phyloP scores from a whole-genome alignment of 345 rosid species.

The Chamaenerion angustifolium region DNA sequence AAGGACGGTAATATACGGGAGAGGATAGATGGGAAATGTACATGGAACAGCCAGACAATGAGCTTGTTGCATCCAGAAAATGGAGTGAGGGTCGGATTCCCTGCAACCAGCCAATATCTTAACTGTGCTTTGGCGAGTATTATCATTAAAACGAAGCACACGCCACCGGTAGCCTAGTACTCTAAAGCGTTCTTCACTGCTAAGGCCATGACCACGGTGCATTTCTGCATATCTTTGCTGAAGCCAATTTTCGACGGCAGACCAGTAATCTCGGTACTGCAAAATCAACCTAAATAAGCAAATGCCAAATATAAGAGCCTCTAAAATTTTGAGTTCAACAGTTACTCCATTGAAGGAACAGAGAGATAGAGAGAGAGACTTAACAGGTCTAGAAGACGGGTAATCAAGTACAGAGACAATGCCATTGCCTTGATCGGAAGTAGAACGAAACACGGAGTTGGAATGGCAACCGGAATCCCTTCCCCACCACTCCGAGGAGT shows the following conservation, averaged over 20 bases:
- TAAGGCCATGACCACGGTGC: slow-evolving; percentile 13
- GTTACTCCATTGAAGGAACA: not conserved
- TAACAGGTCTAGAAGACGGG: slow-evolving; percentile 74
- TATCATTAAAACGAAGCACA: slow-evolving; percentile 62
- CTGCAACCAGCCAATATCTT: slow-evolving; percentile 70
- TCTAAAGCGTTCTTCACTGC: slow-evolving; percentile 24
- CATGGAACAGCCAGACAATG: slow-evolving; percentile 87
- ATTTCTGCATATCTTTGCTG: slow-evolving; percentile 40
- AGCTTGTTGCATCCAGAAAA: slow-evolving; percentile 67
- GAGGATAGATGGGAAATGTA: slow-evolving; percentile 10
- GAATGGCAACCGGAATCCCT: slow-evolving; percentile 20
- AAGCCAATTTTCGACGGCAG: slow-evolving; percentile 67
- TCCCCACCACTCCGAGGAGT: slow-evolving; percentile 87
- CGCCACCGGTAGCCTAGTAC: slow-evolving; percentile 87
- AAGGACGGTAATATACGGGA: not conserved
- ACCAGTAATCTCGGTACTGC: slow-evolving; percentile 53
- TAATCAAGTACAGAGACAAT: slow-evolving; percentile 57
- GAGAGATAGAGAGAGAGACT: slow-evolving; percentile 8
- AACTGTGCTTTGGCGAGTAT: slow-evolving; percentile 74
- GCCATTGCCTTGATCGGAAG: slow-evolving; percentile 63
- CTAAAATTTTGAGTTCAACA: not conserved
- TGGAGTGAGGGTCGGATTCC: slow-evolving; percentile 30
- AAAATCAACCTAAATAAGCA: slow-evolving; percentile 6
- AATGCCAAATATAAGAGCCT: not conserved
- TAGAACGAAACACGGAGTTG: slow-evolving; percentile 31